Conservation (phyloP, 257 asterid species). For the Nicotiana obtusifolia region DNA sequence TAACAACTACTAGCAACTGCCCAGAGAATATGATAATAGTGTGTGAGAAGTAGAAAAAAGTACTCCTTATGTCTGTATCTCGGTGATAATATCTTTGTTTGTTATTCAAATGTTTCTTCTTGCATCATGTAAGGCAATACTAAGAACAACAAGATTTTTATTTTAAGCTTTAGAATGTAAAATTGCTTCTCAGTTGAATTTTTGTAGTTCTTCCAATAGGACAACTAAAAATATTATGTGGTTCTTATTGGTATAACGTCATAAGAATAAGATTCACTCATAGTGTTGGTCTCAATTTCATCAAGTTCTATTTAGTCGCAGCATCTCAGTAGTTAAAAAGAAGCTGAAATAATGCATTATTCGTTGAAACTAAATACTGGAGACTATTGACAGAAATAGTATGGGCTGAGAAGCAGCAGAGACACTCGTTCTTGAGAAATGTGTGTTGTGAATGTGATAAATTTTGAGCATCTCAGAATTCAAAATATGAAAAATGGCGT, state of each 20-base stretch:
- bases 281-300: background rate
- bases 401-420: background rate
- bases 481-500: background rate
- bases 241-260: background rate
- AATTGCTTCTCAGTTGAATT: background rate
- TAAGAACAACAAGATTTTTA: background rate
- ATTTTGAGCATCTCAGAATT: background rate
- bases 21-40: background rate
- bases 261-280: background rate
- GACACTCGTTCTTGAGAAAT: background rate
- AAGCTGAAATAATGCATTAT: background rate
- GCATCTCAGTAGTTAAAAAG: background rate
- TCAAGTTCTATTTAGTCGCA: background rate
- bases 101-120: background rate
- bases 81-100: background rate
- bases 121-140: background rate
- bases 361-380: background rate
- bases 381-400: background rate
- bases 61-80: background rate
- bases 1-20: background rate
- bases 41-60: background rate
- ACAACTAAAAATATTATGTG: background rate
- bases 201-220: background rate
- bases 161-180: background rate
- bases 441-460: background rate